Evolutionary conservation across 257 asterid genomes (phyloP).

Genomic region (Thymus quinquecostatus): DNA sequence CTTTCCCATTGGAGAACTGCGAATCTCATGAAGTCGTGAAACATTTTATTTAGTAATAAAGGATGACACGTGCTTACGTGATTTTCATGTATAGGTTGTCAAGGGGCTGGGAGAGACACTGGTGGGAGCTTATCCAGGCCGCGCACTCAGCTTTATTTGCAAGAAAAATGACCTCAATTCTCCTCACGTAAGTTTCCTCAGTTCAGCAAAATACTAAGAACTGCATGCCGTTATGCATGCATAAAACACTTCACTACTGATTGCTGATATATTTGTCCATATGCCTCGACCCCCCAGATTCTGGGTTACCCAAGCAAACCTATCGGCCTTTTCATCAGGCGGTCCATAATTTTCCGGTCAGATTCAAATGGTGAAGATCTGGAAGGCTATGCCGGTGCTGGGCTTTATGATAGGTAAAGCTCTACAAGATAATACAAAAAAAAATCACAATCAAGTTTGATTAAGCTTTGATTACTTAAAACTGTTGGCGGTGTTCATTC

Average conservation of each 20-base stretch:
- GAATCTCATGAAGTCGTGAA: neutral
- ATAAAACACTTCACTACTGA: slow-evolving; percentile 15
- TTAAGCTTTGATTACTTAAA: neutral
- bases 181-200: slow-evolving; percentile 57
- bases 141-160: slow-evolving; percentile 95
- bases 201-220: slow-evolving; percentile 8
- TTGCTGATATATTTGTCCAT: slow-evolving; percentile 25
- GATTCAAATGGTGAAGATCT: slow-evolving; percentile 99
- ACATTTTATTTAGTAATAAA: neutral
- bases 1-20: neutral
- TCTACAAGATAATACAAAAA: neutral
- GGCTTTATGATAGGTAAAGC: slow-evolving; percentile 90
- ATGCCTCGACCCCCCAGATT: slow-evolving; percentile 54
- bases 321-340: slow-evolving; percentile 80
- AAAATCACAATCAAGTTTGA: no score
- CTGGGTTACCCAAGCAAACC: slow-evolving; percentile 99
- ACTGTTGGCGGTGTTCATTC: neutral
- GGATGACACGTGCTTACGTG: slow-evolving; percentile 13
- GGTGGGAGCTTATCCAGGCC: slow-evolving; percentile 99
- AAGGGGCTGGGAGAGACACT: slow-evolving; percentile 99
- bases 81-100: slow-evolving; percentile 70
- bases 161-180: slow-evolving; percentile 79
- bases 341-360: slow-evolving; percentile 90
- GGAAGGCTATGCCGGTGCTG: slow-evolving; percentile 99
- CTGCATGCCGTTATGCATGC: neutral